phyloP scores from a whole-genome alignment of 495 filamentous ascomycete species.

The Penicillium malachiteum region DNA sequence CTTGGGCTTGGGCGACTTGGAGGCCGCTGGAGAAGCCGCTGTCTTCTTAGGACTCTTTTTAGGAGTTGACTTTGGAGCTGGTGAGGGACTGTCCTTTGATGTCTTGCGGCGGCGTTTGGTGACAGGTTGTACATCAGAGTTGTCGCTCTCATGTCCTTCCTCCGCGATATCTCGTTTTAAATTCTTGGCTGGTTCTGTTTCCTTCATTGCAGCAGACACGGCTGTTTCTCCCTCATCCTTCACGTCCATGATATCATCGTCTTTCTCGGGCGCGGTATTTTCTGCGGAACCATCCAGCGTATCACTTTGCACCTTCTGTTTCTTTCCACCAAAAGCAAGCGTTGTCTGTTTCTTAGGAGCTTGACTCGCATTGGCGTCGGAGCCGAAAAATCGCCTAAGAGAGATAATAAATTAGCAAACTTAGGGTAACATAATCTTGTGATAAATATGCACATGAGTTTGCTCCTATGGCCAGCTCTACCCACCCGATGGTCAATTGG shows the following conservation, averaged over 20 bases:
- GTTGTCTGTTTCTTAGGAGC: slow-evolving; percentile 71
- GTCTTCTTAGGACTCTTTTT: slow-evolving; percentile 4
- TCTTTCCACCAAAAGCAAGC: slow-evolving; percentile 57
- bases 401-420: not conserved
- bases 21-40: slow-evolving; percentile 25
- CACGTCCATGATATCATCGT: slow-evolving; percentile 40
- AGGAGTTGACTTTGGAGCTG: not conserved
- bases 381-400: slow-evolving; percentile 45
- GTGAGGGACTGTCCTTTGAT: slow-evolving; percentile 10
- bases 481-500: slow-evolving; percentile 84
- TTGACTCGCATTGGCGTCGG: slow-evolving; percentile 33
- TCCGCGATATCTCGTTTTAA: slow-evolving; percentile 42
- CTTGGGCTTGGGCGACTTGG: slow-evolving; percentile 18
- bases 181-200: slow-evolving; percentile 9
- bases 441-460: not conserved
- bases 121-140: slow-evolving; percentile 54
- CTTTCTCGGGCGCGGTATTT: slow-evolving; percentile 22
- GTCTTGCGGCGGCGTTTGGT: slow-evolving; percentile 40
- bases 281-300: slow-evolving; percentile 11
- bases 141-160: slow-evolving; percentile 44
- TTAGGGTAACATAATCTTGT: not conserved
- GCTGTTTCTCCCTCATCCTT: slow-evolving; percentile 29
- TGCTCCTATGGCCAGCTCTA: slow-evolving; percentile 15
- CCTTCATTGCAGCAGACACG: slow-evolving; percentile 1
- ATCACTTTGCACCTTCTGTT: slow-evolving; percentile 26